These are phyloP conservation scores for Apiosordaria backusii DNA, from an alignment of 495 filamentous ascomycete species.

Conservation along the genomic window DNA sequence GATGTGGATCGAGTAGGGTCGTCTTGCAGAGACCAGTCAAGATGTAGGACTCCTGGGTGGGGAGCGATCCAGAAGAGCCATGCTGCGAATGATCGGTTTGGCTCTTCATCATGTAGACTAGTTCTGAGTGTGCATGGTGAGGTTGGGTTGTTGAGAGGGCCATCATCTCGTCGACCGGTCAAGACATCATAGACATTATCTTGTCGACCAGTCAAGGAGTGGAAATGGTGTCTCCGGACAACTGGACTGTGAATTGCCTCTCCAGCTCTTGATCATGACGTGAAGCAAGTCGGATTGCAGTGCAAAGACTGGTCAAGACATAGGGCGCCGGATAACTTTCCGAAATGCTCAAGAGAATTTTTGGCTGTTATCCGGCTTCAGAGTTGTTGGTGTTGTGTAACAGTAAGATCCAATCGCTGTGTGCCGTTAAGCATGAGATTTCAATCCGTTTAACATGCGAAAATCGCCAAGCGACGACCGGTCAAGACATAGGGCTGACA, in stretches of 20 bases:
- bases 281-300: too few relatives aligned
- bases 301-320: too few relatives aligned
- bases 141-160: too few relatives aligned
- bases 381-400: neutral
- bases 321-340: neutral
- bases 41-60: neutral
- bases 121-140: too few relatives aligned
- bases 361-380: neutral
- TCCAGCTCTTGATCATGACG: too few relatives aligned
- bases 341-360: neutral
- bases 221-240: neutral
- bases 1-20: neutral
- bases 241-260: neutral
- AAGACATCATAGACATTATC: neutral
- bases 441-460: neutral
- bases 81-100: too few relatives aligned
- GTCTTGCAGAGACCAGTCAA: neutral
- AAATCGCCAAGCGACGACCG: neutral
- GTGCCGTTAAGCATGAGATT: neutral
- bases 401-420: neutral
- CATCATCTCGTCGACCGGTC: too few relatives aligned
- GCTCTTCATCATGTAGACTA: too few relatives aligned
- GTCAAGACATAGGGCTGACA: too few relatives aligned
- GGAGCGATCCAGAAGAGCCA: too few relatives aligned
- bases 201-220: neutral